Percentiles rank a stretch among this genome's conserved stretches.
Conservation (phyloP, 352 stramenopile genomes). For the Paralagenidium karlingii region DNA sequence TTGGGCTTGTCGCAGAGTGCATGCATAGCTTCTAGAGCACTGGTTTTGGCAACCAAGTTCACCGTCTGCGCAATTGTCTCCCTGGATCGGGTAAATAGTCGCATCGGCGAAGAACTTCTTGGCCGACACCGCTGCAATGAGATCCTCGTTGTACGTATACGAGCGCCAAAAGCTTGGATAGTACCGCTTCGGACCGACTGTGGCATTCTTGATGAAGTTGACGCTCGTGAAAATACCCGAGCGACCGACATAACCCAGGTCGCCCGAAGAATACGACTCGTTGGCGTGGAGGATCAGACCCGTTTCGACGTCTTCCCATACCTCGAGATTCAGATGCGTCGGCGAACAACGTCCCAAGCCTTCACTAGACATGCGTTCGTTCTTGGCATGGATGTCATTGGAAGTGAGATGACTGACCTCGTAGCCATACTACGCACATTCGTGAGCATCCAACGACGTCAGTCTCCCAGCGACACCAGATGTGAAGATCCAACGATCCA, state of each 20-base stretch:
- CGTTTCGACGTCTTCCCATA: conserved; percentile 17
- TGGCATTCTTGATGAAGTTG: conserved; percentile 14
- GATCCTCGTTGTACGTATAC: conserved; percentile 19
- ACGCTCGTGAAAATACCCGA: conserved; percentile 24
- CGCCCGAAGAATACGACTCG: too few species aligned
- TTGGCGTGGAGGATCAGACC: conserved; percentile 27
- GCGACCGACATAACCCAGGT: conserved; percentile 18
- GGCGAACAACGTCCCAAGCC: conserved; percentile 13
- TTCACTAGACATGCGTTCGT: too few species aligned
- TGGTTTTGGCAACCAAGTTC: conserved; percentile 26
- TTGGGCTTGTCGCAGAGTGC: conserved; percentile 15
- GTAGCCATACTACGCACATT: neutral
- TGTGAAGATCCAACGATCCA: neutral
- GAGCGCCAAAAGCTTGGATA: conserved; percentile 34
- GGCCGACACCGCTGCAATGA: conserved; percentile 18
- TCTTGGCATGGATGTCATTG: neutral
- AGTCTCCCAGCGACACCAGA: neutral
- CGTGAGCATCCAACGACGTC: neutral
- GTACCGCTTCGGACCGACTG: conserved; percentile 12
- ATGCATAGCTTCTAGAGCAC: conserved; percentile 28
- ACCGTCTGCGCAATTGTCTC: conserved; percentile 10
- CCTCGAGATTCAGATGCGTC: conserved; percentile 42
- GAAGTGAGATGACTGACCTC: neutral
- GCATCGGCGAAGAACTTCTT: conserved; percentile 8
- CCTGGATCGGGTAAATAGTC: conserved; percentile 11